A percentile compares a stretch with the other conserved stretches of the same genome.
Conservation (phyloP, 2,329 filamentous ascomycete genomes). For the Gaeumannomyces tritici region DNA sequence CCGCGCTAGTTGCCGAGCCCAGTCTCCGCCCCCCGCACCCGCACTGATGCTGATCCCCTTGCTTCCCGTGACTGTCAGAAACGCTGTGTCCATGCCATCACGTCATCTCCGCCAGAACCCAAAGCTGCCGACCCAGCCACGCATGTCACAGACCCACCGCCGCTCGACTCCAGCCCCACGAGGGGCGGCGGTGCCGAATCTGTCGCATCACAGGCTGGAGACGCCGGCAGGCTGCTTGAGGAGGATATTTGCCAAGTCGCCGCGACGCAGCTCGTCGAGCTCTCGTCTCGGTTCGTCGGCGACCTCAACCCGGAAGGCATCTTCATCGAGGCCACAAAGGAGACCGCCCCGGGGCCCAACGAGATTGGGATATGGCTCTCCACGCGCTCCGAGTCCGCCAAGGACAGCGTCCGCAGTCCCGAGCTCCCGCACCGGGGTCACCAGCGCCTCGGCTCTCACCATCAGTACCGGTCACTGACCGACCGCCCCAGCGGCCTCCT, state of each 20-base stretch:
- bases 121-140: slow-evolving; percentile 11
- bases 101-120: background rate
- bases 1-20: background rate
- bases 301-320: slow-evolving; percentile 52
- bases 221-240: slow-evolving; percentile 4
- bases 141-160: slow-evolving; percentile 12
- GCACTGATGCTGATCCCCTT: background rate
- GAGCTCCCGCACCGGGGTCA: background rate
- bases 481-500: slow-evolving; percentile 5
- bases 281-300: slow-evolving; percentile 41
- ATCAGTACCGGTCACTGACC: background rate
- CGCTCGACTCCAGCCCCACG: slow-evolving; percentile 1
- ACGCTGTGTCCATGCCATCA: slow-evolving; percentile 29
- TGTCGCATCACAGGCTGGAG: slow-evolving; percentile 3
- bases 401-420: background rate
- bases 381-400: slow-evolving; percentile 2
- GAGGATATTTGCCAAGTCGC: slow-evolving; percentile 14
- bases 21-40: too few species aligned
- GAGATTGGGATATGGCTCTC: slow-evolving; percentile 45
- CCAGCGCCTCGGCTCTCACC: background rate
- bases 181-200: background rate
- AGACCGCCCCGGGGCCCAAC: slow-evolving; percentile 29
- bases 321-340: slow-evolving; percentile 42
- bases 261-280: slow-evolving; percentile 17
- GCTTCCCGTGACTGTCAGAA: slow-evolving; percentile 15